phyloP scores from a whole-genome alignment of 371 early-diverging fungal genomes.

The Circinella minor region DNA sequence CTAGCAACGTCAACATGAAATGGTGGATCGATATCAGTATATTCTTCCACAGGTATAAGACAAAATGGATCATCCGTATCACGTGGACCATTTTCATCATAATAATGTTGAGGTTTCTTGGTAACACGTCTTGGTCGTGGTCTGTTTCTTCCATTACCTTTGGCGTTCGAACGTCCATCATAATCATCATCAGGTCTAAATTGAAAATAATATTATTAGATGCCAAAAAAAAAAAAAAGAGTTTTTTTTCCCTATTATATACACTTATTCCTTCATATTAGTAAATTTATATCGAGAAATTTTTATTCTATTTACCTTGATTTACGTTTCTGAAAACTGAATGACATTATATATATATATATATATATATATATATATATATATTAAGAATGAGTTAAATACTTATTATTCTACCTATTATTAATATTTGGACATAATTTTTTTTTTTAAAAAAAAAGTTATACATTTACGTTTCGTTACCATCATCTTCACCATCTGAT shows the following conservation, averaged over 20 bases:
- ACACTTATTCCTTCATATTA: no score
- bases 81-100: constrained; percentile 24
- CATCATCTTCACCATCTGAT: constrained; percentile 3
- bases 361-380: neutral
- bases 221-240: no score
- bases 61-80: constrained; percentile 73
- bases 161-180: neutral
- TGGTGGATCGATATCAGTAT: constrained; percentile 57
- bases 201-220: neutral
- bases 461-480: constrained; percentile 4
- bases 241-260: no score
- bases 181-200: constrained; percentile 17
- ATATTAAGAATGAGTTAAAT: neutral
- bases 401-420: neutral
- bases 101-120: constrained; percentile 40
- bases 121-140: constrained; percentile 37
- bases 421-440: neutral
- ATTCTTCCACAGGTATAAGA: constrained; percentile 63
- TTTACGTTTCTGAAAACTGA: constrained; percentile 14
- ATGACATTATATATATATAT: neutral
- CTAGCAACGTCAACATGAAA: constrained; percentile 65
- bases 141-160: constrained; percentile 6
- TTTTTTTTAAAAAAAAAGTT: neutral
- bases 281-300: neutral
- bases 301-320: neutral